Base-by-base conservation (phyloP, 2,329 filamentous ascomycete species). In the Neofusicoccum kwambonambiense region DNA sequence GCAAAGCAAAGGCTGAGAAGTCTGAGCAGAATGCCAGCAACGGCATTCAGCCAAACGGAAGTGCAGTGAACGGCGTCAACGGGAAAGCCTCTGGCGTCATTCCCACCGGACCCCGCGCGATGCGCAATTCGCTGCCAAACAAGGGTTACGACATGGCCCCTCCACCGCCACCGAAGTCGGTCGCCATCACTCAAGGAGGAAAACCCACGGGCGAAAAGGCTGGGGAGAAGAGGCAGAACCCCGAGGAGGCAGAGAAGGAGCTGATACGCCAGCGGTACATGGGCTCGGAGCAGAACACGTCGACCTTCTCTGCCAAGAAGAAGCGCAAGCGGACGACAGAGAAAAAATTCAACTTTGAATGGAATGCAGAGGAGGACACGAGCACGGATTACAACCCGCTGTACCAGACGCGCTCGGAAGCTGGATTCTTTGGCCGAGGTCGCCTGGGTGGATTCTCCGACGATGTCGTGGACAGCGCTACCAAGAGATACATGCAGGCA, bases 341-440 rank as follows among this genome's bases (percentile, higher is more conserved):
- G 74, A 92, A 93, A 79, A 98, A 99, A 76, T 99, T 99, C 82
- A 99, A 97, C 73, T 99, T 99, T 72, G 95, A 96, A 72, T 99
- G 95, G 95, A 96, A 97, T 70, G 86, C 88, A 0, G 91, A 96
- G 67, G 95, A 99, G 74, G 95, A 99, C 77, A 99, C 95, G 0
- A 94, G 89, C 69, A 86, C 83, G 2, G 89, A 92, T 70, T 90
- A 93, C 74, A 93, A 97, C 71, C 90, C 91, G 0, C 83, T 95
- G 44, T 96, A 96, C 75, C 84, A 89, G 58, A 81, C 87, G 31
- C 84, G 86, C 44, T 83, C 87, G 3, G 86, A 90, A 67, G 84
- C 87, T 3, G 88, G 86, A 66, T 90, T 92, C 79, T 91, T 87
- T 71, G 89, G 89, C 0, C 83, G 89, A 62, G 89, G 89, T 37